A percentile compares a stretch with the other conserved stretches of the same genome.
Conservation (phyloP, 176 grass and related monocot species). For the Carex pumila region DNA sequence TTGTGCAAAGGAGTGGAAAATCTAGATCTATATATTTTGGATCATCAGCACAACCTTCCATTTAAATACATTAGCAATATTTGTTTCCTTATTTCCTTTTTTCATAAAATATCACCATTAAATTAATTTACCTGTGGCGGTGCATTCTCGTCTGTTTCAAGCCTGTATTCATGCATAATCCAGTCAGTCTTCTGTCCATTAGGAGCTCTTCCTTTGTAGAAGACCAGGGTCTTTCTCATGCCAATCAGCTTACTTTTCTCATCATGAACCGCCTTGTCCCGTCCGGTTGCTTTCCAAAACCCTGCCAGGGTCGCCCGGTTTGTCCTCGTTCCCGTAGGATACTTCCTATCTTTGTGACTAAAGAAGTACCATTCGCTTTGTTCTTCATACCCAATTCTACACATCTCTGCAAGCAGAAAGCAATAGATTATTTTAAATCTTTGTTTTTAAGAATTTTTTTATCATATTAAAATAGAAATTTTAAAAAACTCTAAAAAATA, state of each 20-base stretch:
- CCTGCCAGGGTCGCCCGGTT: slow-evolving; percentile 43
- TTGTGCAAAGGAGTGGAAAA: neutral
- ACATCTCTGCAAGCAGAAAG: slow-evolving; percentile 26
- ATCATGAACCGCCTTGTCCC: slow-evolving; percentile 45
- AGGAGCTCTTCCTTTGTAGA: slow-evolving; percentile 55
- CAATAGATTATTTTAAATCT: neutral
- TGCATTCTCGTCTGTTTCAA: slow-evolving; percentile 48
- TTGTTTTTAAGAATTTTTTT: too few relatives aligned
- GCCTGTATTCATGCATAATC: slow-evolving; percentile 53
- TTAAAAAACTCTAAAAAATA: too few relatives aligned
- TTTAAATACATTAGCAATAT: neutral
- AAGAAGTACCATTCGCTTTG: slow-evolving; percentile 60
- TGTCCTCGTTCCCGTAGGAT: slow-evolving; percentile 46
- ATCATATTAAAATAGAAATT: too few relatives aligned
- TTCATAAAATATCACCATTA: too few relatives aligned
- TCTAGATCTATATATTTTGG: neutral
- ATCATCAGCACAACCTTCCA: neutral
- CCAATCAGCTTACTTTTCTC: slow-evolving; percentile 45
- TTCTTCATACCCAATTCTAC: slow-evolving; percentile 46
- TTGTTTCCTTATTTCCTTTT: too few relatives aligned
- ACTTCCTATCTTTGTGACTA: slow-evolving; percentile 55
- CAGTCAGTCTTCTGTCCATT: slow-evolving; percentile 51
- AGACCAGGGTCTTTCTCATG: slow-evolving; percentile 51
- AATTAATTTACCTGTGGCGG: slow-evolving; percentile 32
- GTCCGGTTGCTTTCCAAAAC: slow-evolving; percentile 49